Base-by-base conservation (phyloP, 768 basidiomycete species). In the Cystofilobasidium ferigula region DNA sequence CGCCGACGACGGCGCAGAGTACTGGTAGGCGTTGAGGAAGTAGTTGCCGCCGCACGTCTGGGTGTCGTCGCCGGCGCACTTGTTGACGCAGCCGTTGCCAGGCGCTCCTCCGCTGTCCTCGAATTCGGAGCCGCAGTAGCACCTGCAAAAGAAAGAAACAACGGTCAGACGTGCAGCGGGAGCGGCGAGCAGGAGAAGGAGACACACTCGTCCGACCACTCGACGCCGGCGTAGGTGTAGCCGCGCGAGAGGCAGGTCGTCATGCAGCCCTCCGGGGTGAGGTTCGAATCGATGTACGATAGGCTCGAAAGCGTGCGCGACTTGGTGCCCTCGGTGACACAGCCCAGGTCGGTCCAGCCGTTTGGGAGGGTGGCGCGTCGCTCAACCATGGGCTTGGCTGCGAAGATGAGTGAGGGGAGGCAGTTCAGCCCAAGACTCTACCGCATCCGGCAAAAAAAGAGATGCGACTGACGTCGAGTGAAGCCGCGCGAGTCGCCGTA, bases 201-300 rank as follows among this genome's bases (percentile, higher is more conserved):
- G 22, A 59, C 61, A 53, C 84, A 86, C 74, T 85, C 69, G 34
- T 66, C 57, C 38, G 42, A 62, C 69, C 80, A 88, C 75, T 88
- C 87, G 22, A 83, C 79, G 18, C 88, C 88, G 22, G 87, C 86
- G 69, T 82, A 87, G 65, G 84, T 75, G 72, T 78, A 86, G 66
- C 83, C 82, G 68, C 78, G 77, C 2, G 77, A 71, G 0, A 71
- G 71, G 74, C 90, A 93, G 32, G 78, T 73, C 3, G 76, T 73
- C 57, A 89, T 80, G 71, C 90, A 93, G 16, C 72, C 73, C 70
- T 86, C 77, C 34, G 83, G 79, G 4, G 87, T 88, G 84, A 88
- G 87, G 28, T 74, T 77, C 20, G 80, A 74, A 70, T 79, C 78
- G 18, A 78, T 75, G 67, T 77, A 82, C 3, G 78, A 74, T 0